Evolutionary conservation across 495 filamentous ascomycete species (phyloP), one percentile per base, ranked within the genome.

Genomic region (Oleoguttula mirabilis): DNA sequence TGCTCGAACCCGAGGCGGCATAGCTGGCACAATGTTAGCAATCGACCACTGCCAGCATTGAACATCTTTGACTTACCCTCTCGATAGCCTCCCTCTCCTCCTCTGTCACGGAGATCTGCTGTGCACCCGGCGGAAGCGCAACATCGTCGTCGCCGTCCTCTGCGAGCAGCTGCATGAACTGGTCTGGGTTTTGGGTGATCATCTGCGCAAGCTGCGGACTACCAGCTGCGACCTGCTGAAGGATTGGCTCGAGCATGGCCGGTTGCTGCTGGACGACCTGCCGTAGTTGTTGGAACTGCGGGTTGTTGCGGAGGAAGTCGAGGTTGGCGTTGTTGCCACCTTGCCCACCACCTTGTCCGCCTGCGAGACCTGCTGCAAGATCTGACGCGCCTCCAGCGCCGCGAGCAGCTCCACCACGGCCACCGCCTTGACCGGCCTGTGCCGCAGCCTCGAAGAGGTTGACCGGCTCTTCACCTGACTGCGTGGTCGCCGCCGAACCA

Each of bases 61-160:
- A 15, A 19, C 28, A n/a, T 14, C 32, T 0, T 15, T 49, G 36
- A 73, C 84, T 62, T 75, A 90, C 86, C 56, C 90, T 72, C 68
- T 98, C 90, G 54, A 98, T 98, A 5, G 90, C 90, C 56, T 92
- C 88, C 32, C 87, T 75, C 65, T 98, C 90, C 56, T 95, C 90
- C 59, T 93, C 84, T 0, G 92, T 95, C 23, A 98, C 90, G 12
- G 74, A 70, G 46, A 98, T 92, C 32, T 82, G 76, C 57, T 93
- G 84, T 2, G 85, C 78, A 36, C 90, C 90, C 17, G 90, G 87
- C 6, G 88, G 87, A 28, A 94, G 64, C 24, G 79, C 76, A 54
- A 88, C 84, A 20, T 72, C 69, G 12, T 65, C 66, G 19, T 73
- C 79, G 27, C 66, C 68, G 47, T 84, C 81, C 66, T 98, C 90